phyloP scores from a whole-genome alignment of 73 alveolate species.

The Symbiodinium natans region DNA sequence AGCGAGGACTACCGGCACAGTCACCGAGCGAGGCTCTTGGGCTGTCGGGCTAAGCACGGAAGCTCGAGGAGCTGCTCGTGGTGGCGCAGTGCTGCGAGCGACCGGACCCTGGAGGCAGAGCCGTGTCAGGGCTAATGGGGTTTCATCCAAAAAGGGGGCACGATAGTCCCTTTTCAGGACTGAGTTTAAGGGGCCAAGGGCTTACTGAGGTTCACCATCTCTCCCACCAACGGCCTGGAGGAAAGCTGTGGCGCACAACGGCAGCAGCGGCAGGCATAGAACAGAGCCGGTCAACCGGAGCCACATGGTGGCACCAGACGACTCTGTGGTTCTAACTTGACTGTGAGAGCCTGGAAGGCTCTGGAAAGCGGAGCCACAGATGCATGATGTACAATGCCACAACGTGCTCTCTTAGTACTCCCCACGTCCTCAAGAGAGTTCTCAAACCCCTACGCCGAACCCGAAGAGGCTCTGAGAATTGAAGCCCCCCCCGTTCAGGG shows the following conservation, averaged over 20 bases:
- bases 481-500: too few species aligned
- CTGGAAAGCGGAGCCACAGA: neutral
- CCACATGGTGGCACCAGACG: neutral
- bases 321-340: neutral
- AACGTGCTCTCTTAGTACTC: too few species aligned
- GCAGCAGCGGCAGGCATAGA: neutral
- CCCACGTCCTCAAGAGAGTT: too few species aligned
- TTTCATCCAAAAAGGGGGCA: neutral
- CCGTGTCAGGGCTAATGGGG: neutral
- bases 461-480: too few species aligned
- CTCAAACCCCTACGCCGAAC: too few species aligned
- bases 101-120: neutral
- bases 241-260: neutral
- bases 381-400: too few species aligned
- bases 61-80: slow-evolving; percentile 2
- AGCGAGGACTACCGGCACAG: neutral
- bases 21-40: neutral
- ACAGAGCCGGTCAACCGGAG: slow-evolving; percentile 2
- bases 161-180: neutral
- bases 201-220: neutral
- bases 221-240: neutral
- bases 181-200: neutral
- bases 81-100: neutral
- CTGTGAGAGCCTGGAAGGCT: neutral
- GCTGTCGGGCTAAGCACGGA: neutral